Percentiles rank a stretch among this genome's conserved stretches.
Conservation (phyloP, 2,329 filamentous ascomycete species). For the Cladophialophora psammophila region DNA sequence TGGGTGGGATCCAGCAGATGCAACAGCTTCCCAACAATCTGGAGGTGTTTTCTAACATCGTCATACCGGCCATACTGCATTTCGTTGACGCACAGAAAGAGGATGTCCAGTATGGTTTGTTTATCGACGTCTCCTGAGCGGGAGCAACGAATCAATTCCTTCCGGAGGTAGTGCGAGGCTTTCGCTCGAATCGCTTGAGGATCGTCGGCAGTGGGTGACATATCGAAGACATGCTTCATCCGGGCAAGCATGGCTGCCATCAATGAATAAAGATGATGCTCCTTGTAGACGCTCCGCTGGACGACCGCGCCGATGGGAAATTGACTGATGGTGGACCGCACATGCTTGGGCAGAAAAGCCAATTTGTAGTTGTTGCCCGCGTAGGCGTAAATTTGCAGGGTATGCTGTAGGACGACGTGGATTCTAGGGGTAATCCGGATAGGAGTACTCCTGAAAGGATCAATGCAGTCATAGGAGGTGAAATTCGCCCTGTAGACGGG, state of each 20-base stretch:
- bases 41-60: conserved; percentile 33
- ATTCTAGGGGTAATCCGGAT: conserved; percentile 32
- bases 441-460: conserved; percentile 32
- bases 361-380: conserved; percentile 38
- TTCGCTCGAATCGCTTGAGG: conserved; percentile 24
- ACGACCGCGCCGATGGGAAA: conserved; percentile 35
- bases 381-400: conserved; percentile 33
- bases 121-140: conserved; percentile 32
- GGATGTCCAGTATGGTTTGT: conserved; percentile 35
- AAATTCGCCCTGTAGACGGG: conserved; percentile 33
- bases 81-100: conserved; percentile 33
- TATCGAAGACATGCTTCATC: conserved; percentile 32
- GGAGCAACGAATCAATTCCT: conserved; percentile 30
- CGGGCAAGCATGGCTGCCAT: conserved; percentile 35
- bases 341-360: conserved; percentile 32
- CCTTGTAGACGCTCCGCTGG: conserved; percentile 33
- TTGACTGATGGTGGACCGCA: conserved; percentile 32
- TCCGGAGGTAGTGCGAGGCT: conserved; percentile 30
- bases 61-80: conserved; percentile 32
- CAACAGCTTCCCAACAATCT: conserved; percentile 32
- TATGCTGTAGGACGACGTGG: conserved; percentile 33
- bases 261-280: conserved; percentile 36
- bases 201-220: conserved; percentile 23
- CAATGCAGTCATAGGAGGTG: conserved; percentile 32
- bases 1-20: conserved; percentile 32